Evolutionary conservation across 2,329 filamentous ascomycete species (phyloP), one percentile per base, ranked within the genome.

Genomic region (Microdochium paspali): DNA sequence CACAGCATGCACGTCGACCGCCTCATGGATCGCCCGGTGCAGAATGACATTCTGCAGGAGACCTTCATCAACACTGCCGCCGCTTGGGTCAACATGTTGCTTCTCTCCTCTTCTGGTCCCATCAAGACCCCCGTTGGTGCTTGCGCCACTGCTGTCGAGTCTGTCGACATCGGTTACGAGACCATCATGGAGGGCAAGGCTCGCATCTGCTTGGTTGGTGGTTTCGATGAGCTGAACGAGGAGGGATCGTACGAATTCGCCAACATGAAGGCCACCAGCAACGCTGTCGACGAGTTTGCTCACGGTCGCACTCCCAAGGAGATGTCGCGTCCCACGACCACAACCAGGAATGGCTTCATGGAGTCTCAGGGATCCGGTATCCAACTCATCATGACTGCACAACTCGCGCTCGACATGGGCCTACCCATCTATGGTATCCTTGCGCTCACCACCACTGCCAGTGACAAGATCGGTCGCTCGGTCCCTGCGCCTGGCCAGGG

Each of bases 61-160:
- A 97, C 93, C 12, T 98, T 98, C 77, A 97, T 98, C 79, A 98
- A 98, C 77, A 98, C 93, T 48, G 98, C 98, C 91, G 85, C 88
- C 58, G 93, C 93, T 15, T 98, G 93, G 93, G 90, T 98, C 49
- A 98, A 98, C 76, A 98, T 98, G 93, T 75, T 98, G 70, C 76
- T 98, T 54, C 75, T 98, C 54, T 98, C 93, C 4, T 97, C 93
- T 4, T 97, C 93, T 46, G 93, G 93, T 56, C 89, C 93, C 39
- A 97, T 98, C 77, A 96, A 97, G 77, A 97, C 94, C 1, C 93
- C 93, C 3, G 93, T 97, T 46, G 93, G 91, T 73, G 93, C 93
- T 61, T 98, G 93, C 65, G 93, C 93, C 49, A 98, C 93, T 26
- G 87, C 93, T 56, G 90, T 98, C 43, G 94, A 98, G 72, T 98